Evolutionary conservation across 192 early-diverging fungal genomes (phyloP).

Genomic region (Chytriomyces sp.): DNA sequence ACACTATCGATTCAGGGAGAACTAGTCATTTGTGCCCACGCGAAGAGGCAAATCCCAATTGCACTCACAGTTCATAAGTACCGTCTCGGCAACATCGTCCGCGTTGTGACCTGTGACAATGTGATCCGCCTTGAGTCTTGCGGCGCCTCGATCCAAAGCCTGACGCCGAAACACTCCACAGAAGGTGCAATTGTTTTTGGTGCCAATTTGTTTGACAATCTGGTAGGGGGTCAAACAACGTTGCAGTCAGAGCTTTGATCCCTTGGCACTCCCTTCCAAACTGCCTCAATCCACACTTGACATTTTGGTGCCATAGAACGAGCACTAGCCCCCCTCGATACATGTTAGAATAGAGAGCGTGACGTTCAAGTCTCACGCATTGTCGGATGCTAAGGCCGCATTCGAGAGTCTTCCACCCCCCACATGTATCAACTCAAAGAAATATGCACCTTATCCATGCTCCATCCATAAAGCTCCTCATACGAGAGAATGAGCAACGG

Average conservation of each 20-base stretch:
- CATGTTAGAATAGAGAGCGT: no score
- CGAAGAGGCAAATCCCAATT: not conserved
- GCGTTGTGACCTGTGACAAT: conserved; percentile 99
- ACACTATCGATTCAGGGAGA: conserved; percentile 54
- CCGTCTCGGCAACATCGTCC: conserved; percentile 98
- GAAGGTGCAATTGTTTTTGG: conserved; percentile 99
- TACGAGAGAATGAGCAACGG: conserved; percentile 95
- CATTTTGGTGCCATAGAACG: no score
- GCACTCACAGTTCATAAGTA: conserved; percentile 90
- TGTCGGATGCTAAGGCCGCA: conserved; percentile 19
- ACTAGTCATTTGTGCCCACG: not conserved
- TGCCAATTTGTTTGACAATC: conserved; percentile 91
- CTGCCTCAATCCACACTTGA: no score
- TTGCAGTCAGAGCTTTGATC: not conserved
- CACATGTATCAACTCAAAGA: no score
- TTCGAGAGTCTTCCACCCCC: no score
- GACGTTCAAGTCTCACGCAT: not conserved
- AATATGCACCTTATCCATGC: conserved; percentile 82
- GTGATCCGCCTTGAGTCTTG: conserved; percentile 88
- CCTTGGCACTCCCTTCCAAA: no score
- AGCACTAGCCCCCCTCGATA: no score
- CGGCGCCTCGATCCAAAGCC: conserved; percentile 92
- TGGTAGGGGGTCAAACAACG: not conserved
- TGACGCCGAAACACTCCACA: conserved; percentile 98
- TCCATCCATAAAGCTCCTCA: conserved; percentile 95